Conservation (phyloP, 257 asterid genomes). For the Nicotiana tomentosiformis region DNA sequence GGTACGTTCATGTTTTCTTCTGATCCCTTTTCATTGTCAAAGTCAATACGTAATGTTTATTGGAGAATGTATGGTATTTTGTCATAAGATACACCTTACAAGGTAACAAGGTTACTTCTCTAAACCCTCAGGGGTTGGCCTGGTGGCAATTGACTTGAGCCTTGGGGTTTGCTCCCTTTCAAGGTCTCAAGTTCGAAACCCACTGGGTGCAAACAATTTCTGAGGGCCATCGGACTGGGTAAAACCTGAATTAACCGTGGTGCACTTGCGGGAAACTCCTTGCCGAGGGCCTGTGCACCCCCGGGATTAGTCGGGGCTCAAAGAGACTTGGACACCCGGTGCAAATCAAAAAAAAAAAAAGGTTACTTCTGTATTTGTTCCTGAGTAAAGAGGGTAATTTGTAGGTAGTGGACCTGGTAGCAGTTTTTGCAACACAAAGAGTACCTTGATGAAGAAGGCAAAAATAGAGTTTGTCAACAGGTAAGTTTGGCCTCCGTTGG, state of each 20-base stretch:
- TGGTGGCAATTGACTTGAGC: too few relatives aligned
- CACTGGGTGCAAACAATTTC: too few relatives aligned
- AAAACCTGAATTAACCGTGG: too few relatives aligned
- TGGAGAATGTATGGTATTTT: neutral
- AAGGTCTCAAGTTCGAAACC: too few relatives aligned
- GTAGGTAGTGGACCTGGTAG: constrained; percentile 34
- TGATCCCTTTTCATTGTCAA: neutral
- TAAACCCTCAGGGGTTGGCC: too few relatives aligned
- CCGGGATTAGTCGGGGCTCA: too few relatives aligned
- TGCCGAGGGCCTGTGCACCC: too few relatives aligned
- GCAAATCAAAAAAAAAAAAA: neutral
- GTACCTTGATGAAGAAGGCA: constrained; percentile 86
- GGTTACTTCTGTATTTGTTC: neutral
- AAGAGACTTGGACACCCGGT: too few relatives aligned
- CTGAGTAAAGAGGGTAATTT: neutral
- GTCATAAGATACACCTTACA: neutral
- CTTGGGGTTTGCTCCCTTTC: too few relatives aligned
- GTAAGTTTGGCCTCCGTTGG: constrained; percentile 24
- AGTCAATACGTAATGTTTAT: neutral
- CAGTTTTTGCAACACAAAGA: constrained; percentile 63
- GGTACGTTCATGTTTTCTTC: constrained; percentile 38
- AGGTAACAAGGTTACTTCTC: neutral
- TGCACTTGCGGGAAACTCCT: too few relatives aligned
- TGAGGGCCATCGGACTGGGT: too few relatives aligned
- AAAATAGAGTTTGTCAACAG: constrained; percentile 74